phyloP scores from a whole-genome alignment of 805 yeast species.

The Candida ascalaphidarum region DNA sequence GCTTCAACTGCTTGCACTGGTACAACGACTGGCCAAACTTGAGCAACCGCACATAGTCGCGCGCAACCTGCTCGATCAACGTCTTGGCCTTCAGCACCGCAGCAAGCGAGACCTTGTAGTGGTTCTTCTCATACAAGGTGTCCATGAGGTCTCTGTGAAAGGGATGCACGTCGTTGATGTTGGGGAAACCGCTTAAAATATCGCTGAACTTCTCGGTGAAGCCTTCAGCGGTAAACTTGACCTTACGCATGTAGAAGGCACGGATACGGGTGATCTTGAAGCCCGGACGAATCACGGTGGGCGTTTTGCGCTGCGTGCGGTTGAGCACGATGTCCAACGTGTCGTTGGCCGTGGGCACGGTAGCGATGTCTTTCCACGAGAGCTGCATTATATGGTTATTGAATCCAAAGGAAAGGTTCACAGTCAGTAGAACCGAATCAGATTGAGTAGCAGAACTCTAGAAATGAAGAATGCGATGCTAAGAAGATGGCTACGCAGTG shows the following conservation, averaged over 20 bases:
- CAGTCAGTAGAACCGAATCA: no score
- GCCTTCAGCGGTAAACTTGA: conserved; percentile 92
- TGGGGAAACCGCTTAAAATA: conserved; percentile 82
- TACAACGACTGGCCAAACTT: conserved; percentile 96
- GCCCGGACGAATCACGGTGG: conserved; percentile 97
- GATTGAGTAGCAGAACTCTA: no score
- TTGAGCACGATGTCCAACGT: conserved; percentile 93
- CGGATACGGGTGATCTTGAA: conserved; percentile 94
- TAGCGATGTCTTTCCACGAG: conserved; percentile 97
- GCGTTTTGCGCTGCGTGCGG: conserved; percentile 97
- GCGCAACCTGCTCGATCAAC: conserved; percentile 87
- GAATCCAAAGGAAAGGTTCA: no score
- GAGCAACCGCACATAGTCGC: conserved; percentile 89
- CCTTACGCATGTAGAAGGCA: conserved; percentile 97
- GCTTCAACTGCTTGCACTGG: conserved; percentile 97
- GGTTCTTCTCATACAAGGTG: conserved; percentile 95
- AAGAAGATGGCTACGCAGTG: no score
- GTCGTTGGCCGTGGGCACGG: conserved; percentile 88
- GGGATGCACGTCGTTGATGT: conserved; percentile 95
- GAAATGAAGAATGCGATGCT: no score
- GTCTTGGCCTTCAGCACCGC: conserved; percentile 91
- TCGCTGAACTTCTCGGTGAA: conserved; percentile 89
- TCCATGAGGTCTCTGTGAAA: conserved; percentile 98
- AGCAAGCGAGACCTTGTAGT: conserved; percentile 93
- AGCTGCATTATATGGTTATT: conserved; percentile 91